Evolutionary conservation across 306 rosid species (phyloP).

Genomic region (Malus asiatica): DNA sequence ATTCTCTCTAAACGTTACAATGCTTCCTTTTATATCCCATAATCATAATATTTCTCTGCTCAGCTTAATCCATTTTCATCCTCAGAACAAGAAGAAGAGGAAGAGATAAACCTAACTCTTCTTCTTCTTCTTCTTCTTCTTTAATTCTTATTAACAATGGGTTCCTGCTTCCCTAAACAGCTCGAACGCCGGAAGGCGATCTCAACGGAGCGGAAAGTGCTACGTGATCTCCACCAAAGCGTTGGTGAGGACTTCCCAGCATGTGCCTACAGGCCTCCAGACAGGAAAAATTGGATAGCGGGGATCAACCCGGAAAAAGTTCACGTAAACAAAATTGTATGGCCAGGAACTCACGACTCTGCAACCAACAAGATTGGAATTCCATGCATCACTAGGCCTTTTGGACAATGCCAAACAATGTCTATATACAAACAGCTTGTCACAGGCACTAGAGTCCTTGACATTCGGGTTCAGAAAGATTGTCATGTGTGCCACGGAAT

Average conservation of each 20-base stretch:
- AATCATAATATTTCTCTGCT: neutral
- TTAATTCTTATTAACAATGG: constrained; percentile 36
- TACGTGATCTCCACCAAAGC: constrained; percentile 30
- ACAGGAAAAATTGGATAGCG: constrained; percentile 73
- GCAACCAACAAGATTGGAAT: constrained; percentile 75
- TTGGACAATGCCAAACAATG: constrained; percentile 77
- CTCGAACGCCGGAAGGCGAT: constrained; percentile 41
- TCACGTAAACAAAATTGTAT: constrained; percentile 43
- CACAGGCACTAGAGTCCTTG: constrained; percentile 53
- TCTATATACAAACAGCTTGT: constrained; percentile 62
- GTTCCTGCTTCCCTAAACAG: constrained; percentile 52
- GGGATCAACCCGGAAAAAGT: constrained; percentile 40
- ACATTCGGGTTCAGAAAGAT: constrained; percentile 59
- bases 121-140: constrained; percentile 1
- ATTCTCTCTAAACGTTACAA: constrained; percentile 13
- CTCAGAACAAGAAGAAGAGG: neutral
- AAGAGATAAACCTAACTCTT: constrained; percentile 5
- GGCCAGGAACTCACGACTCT: constrained; percentile 93
- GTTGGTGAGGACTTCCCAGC: constrained; percentile 54
- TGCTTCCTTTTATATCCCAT: constrained; percentile 20
- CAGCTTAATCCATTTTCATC: neutral
- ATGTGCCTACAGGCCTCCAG: constrained; percentile 45
- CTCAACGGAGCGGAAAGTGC: constrained; percentile 32
- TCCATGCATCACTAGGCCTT: constrained; percentile 67
- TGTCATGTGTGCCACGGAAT: constrained; percentile 72